Conservation (phyloP, 208 protist genomes). For the Acanthamoeba triangularis region DNA sequence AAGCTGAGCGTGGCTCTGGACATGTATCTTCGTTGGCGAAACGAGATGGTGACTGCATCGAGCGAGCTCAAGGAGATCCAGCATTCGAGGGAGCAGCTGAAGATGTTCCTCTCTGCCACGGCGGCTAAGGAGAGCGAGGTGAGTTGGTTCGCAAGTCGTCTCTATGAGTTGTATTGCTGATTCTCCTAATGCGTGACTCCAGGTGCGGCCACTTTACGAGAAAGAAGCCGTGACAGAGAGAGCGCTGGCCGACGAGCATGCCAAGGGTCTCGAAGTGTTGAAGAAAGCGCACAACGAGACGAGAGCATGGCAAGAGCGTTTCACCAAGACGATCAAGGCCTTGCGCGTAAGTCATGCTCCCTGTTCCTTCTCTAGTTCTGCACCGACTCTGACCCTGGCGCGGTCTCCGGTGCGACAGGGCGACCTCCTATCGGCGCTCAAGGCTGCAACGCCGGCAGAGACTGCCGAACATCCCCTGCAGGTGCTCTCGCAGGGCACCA, state of each 20-base stretch:
- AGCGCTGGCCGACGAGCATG: background rate
- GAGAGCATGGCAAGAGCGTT: background rate
- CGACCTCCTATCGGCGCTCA: background rate
- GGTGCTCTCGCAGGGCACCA: constrained; percentile 4
- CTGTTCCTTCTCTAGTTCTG: too few relatives aligned
- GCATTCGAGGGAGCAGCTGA: background rate
- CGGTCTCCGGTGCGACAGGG: background rate
- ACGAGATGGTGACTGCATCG: background rate
- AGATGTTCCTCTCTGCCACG: background rate
- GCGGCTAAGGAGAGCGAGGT: background rate
- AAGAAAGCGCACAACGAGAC: constrained; percentile 45
- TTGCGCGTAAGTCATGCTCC: background rate
- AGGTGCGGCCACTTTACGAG: background rate
- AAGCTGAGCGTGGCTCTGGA: background rate
- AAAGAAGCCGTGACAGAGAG: background rate
- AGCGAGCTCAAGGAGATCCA: constrained; percentile 22
- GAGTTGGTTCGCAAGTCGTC: background rate
- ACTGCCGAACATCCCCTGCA: background rate
- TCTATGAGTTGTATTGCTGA: too few relatives aligned
- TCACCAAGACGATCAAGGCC: constrained; percentile 47
- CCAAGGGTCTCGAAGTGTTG: background rate
- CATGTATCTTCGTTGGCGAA: background rate
- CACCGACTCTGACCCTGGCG: too few relatives aligned
- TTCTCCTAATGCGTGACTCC: background rate
- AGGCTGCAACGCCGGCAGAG: background rate